phyloP scores from a whole-genome alignment of 1,284 basidiomycete species.

The Pseudozyma hubeiensis region DNA sequence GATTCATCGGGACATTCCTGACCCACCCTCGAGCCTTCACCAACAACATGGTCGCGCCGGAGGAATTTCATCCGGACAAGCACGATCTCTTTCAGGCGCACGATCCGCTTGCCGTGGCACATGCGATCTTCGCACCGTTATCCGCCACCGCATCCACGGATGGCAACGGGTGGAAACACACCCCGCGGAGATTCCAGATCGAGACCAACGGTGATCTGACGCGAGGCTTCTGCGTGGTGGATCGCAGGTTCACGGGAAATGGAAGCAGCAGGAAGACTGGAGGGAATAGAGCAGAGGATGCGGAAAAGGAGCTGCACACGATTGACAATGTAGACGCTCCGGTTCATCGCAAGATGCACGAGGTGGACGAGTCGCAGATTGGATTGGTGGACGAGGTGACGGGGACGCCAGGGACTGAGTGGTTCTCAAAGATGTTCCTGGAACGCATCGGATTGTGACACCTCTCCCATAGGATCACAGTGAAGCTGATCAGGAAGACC shows the following conservation, averaged over 20 bases:
- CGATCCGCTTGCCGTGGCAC: slow-evolving; percentile 64
- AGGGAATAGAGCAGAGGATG: slow-evolving; percentile 39
- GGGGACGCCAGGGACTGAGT: slow-evolving; percentile 50
- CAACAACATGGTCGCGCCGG: slow-evolving; percentile 55
- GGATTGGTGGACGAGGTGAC: slow-evolving; percentile 51
- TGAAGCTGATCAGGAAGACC: no score
- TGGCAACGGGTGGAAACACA: slow-evolving; percentile 39
- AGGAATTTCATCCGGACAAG: slow-evolving; percentile 54
- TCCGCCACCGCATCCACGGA: slow-evolving; percentile 6
- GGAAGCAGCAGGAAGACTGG: slow-evolving; percentile 47
- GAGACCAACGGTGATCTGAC: slow-evolving; percentile 61
- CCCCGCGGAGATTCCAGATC: slow-evolving; percentile 50
- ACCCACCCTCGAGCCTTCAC: slow-evolving; percentile 60
- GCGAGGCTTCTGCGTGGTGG: slow-evolving; percentile 62
- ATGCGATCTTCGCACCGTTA: slow-evolving; percentile 55
- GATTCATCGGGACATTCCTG: slow-evolving; percentile 57
- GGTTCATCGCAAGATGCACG: slow-evolving; percentile 4
- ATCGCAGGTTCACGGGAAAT: slow-evolving; percentile 40
- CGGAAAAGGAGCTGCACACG: slow-evolving; percentile 13
- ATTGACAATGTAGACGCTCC: slow-evolving; percentile 35
- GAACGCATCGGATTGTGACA: slow-evolving; percentile 40
- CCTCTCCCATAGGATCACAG: neutral
- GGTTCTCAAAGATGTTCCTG: slow-evolving; percentile 56
- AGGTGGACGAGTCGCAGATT: slow-evolving; percentile 18
- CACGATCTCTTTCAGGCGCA: slow-evolving; percentile 64